Conservation (phyloP, 2,329 filamentous ascomycete genomes). For the Talaromyces sp. region DNA sequence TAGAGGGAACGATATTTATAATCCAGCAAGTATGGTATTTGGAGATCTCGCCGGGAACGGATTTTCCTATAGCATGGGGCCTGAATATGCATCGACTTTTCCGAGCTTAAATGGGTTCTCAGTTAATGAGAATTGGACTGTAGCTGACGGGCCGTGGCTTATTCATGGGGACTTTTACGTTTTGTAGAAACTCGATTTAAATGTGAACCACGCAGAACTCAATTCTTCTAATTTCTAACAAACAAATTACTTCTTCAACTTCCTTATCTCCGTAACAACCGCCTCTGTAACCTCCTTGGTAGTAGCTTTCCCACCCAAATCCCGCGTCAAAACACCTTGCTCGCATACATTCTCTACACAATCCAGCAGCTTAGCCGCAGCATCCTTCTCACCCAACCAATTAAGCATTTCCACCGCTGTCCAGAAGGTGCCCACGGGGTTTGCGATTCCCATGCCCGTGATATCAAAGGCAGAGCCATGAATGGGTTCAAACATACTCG, state of each 20-base stretch:
- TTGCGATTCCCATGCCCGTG: constrained; percentile 60
- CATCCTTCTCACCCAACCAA: constrained; percentile 59
- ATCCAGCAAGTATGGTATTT: constrained; percentile 23
- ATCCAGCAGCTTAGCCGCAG: constrained; percentile 56
- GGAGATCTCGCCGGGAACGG: constrained; percentile 15
- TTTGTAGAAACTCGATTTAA: background rate
- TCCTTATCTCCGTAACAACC: constrained; percentile 52
- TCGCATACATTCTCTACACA: constrained; percentile 61
- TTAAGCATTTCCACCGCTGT: constrained; percentile 65
- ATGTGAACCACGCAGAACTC: too few relatives aligned
- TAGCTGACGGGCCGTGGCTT: constrained; percentile 34
- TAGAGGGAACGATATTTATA: constrained; percentile 13
- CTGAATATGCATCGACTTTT: constrained; percentile 19
- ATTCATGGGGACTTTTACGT: constrained; percentile 26
- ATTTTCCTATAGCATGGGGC: constrained; percentile 16
- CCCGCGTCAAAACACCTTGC: constrained; percentile 53
- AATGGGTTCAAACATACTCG: constrained; percentile 62
- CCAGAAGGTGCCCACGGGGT: constrained; percentile 66
- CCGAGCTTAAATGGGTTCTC: constrained; percentile 22
- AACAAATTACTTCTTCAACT: constrained; percentile 27
- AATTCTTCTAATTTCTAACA: background rate
- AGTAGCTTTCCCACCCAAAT: constrained; percentile 56
- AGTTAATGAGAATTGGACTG: constrained; percentile 30
- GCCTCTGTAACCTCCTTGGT: constrained; percentile 60
- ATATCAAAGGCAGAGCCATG: constrained; percentile 65